Percentiles rank a stretch among this genome's conserved stretches.
Conservation (phyloP, 78 protist species). For the Neovahlkampfia damariscottae region DNA sequence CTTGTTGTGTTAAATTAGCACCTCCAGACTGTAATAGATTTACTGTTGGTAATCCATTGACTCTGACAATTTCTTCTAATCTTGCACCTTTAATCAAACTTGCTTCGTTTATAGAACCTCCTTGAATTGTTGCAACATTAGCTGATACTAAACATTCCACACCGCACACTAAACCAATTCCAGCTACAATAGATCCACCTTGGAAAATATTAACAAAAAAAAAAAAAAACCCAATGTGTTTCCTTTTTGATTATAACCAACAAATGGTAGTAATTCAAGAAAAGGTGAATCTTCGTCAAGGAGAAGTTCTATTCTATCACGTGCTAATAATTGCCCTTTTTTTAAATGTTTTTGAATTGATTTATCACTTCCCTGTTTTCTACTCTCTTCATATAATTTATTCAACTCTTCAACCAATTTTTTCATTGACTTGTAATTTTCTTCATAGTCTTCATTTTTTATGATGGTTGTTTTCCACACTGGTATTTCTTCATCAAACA, state of each 20-base stretch:
- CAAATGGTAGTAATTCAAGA: slow-evolving; percentile 22
- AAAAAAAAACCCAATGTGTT: too few species aligned
- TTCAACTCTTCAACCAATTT: too few species aligned
- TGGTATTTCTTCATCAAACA: too few species aligned
- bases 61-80: neutral
- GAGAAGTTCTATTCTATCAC: slow-evolving; percentile 1
- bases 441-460: too few species aligned
- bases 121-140: slow-evolving; percentile 7
- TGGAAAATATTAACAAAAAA: too few species aligned
- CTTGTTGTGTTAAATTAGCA: slow-evolving; percentile 16
- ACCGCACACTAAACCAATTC: slow-evolving; percentile 74
- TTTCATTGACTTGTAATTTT: too few species aligned
- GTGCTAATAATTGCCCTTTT: neutral
- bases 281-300: slow-evolving; percentile 31
- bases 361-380: too few species aligned
- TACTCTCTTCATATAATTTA: too few species aligned
- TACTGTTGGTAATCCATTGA: slow-evolving; percentile 8
- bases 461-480: too few species aligned
- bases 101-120: slow-evolving; percentile 4
- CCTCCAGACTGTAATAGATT: slow-evolving; percentile 20
- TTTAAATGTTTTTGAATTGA: neutral
- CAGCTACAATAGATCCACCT: slow-evolving; percentile 84
- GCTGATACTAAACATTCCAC: neutral
- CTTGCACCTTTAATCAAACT: neutral
- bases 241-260: neutral